phyloP scores from a whole-genome alignment of 805 yeast species.

The Blastobotrys attinorum region DNA sequence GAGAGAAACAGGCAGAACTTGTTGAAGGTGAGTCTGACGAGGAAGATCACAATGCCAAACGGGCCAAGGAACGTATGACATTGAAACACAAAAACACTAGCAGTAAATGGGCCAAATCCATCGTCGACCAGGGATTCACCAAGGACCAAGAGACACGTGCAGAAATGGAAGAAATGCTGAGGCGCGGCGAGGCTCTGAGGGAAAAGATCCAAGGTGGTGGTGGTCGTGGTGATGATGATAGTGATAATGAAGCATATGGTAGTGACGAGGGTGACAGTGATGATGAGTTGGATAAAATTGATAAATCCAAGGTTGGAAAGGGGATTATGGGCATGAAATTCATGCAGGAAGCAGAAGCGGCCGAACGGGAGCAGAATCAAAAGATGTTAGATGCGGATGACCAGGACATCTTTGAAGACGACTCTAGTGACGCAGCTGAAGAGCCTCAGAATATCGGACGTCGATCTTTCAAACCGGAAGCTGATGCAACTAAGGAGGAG shows the following conservation, averaged over 20 bases:
- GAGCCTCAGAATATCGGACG: conserved; percentile 66
- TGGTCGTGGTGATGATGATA: conserved; percentile 37
- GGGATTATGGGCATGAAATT: conserved; percentile 93
- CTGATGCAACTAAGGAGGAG: conserved; percentile 31
- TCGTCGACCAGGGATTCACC: conserved; percentile 83
- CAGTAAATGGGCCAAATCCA: conserved; percentile 81
- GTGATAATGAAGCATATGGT: conserved; percentile 26
- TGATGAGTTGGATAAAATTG: conserved; percentile 21
- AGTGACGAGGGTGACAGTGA: conserved; percentile 26
- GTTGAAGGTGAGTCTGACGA: conserved; percentile 45
- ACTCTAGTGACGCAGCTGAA: conserved; percentile 59
- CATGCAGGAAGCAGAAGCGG: conserved; percentile 83
- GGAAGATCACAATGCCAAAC: conserved; percentile 60
- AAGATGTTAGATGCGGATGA: conserved; percentile 41
- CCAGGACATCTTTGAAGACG: conserved; percentile 36
- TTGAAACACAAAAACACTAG: conserved; percentile 82
- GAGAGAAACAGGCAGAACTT: conserved; percentile 57
- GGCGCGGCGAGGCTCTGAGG: conserved; percentile 73
- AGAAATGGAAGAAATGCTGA: conserved; percentile 90
- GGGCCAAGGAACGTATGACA: conserved; percentile 91
- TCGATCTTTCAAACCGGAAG: conserved; percentile 66
- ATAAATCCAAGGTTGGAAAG: conserved; percentile 53
- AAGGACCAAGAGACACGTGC: conserved; percentile 78
- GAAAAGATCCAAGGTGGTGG: conserved; percentile 62
- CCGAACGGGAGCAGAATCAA: conserved; percentile 51